Evolutionary conservation across 2,329 filamentous ascomycete genomes (phyloP).

Genomic region (Clarireedia monteithiana): DNA sequence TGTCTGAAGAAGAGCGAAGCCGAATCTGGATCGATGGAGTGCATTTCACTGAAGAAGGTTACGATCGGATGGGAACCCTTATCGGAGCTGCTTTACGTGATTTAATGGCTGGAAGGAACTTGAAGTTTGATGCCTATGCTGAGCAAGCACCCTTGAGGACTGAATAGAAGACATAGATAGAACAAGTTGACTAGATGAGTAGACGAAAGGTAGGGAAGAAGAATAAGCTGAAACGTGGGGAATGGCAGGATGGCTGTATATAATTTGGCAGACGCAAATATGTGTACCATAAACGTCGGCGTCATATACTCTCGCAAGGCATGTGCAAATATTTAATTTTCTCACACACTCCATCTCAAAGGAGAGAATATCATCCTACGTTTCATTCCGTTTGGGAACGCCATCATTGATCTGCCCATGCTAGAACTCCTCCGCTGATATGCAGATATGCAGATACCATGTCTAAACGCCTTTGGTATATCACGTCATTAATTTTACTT

Average conservation of each 20-base stretch:
- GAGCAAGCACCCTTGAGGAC: not conserved
- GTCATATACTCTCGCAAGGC: not conserved
- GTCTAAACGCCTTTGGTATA: constrained; percentile 19
- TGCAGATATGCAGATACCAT: constrained; percentile 8
- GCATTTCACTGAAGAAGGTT: constrained; percentile 50
- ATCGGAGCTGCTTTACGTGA: constrained; percentile 46
- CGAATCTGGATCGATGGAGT: constrained; percentile 54
- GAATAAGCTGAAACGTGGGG: not conserved
- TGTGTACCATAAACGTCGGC: not conserved
- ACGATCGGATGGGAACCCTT: constrained; percentile 53
- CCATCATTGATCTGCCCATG: not conserved
- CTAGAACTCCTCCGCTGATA: not conserved
- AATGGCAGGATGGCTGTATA: not conserved
- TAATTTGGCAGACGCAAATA: not conserved
- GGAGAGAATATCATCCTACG: not conserved
- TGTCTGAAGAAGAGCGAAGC: constrained; percentile 38
- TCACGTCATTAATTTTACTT: constrained; percentile 10
- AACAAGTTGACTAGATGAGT: not conserved
- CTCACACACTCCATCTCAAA: not conserved
- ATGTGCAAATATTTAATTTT: not conserved
- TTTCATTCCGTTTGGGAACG: not conserved
- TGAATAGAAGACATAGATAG: not conserved
- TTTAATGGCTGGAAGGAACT: constrained; percentile 29
- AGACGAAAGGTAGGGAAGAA: not conserved
- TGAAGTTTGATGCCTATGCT: constrained; percentile 16